Conservation (phyloP, 768 basidiomycete genomes). For the Leccinum ochraceum region DNA sequence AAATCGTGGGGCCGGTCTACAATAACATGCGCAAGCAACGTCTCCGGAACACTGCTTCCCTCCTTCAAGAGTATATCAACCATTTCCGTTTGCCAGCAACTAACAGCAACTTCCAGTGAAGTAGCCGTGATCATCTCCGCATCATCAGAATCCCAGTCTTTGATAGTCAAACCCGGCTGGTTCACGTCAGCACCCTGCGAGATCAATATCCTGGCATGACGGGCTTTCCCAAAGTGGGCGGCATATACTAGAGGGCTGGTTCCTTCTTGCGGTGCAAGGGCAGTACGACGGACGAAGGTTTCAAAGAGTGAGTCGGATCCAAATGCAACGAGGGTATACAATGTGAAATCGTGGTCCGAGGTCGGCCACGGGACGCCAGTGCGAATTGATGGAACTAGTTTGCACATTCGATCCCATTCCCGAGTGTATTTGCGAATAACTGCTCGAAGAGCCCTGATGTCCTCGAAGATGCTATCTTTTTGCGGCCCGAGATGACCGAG, state of each 20-base stretch:
- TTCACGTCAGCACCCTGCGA: background rate
- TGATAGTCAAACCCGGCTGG: background rate
- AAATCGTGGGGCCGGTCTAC: background rate
- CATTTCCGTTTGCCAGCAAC: background rate
- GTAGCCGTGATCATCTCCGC: background rate
- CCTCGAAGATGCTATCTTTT: background rate
- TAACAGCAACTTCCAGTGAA: background rate
- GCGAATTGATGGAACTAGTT: background rate
- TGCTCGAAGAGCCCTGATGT: background rate
- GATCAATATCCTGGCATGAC: background rate
- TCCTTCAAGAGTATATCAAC: background rate
- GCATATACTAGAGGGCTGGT: slow-evolving; percentile 13
- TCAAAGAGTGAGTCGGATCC: background rate
- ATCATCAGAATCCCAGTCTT: background rate
- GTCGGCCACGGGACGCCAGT: slow-evolving; percentile 5
- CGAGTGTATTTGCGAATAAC: background rate
- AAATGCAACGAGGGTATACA: slow-evolving; percentile 12
- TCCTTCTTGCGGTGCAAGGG: background rate
- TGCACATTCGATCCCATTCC: slow-evolving; percentile 6
- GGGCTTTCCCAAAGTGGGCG: background rate
- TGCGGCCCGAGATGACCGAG: background rate
- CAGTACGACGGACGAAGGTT: background rate
- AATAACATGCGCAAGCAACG: background rate
- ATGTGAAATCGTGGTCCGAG: background rate
- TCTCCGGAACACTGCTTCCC: background rate